Conservation (phyloP, 768 basidiomycete species). For the Pleurotus tuber-regium region DNA sequence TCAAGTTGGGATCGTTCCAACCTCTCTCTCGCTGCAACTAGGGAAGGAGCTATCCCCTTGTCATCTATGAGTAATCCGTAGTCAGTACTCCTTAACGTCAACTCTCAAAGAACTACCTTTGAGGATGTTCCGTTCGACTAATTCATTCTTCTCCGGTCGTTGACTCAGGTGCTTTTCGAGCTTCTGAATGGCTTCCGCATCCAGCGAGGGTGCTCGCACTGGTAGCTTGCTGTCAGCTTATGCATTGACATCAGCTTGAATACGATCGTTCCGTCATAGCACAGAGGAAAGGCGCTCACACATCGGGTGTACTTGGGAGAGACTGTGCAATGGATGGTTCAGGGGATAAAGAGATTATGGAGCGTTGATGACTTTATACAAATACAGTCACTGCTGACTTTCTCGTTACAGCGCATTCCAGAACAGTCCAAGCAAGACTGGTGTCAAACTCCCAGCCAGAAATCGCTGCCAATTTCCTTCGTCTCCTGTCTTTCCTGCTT, state of each 20-base stretch:
- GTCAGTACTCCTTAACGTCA: background rate
- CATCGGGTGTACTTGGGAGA: conserved; percentile 3
- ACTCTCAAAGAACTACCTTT: conserved; percentile 40
- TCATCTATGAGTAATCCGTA: conserved; percentile 41
- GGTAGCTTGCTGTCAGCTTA: background rate
- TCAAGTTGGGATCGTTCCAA: conserved; percentile 62
- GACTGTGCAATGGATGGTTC: conserved; percentile 11
- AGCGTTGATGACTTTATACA: background rate
- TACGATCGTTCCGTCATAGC: background rate
- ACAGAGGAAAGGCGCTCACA: background rate
- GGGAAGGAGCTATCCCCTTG: conserved; percentile 54
- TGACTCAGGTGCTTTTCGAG: conserved; percentile 53
- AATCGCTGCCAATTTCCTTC: conserved; percentile 10
- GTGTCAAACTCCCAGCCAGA: conserved; percentile 11
- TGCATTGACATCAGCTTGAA: background rate
- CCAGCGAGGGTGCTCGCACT: conserved; percentile 14
- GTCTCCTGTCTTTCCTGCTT: conserved; percentile 1
- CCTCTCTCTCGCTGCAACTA: conserved; percentile 58
- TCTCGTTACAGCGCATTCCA: no score
- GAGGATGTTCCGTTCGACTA: conserved; percentile 69
- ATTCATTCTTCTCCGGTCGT: conserved; percentile 57
- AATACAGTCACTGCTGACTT: conserved; percentile 2
- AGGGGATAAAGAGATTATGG: background rate
- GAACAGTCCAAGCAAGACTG: no score
- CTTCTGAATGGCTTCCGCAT: conserved; percentile 31